Percentiles rank a stretch among this genome's conserved stretches.
These are phyloP conservation scores for Papiliotrema terrestris DNA, from an alignment of 1,284 basidiomycete species.

Conservation along the genomic window DNA sequence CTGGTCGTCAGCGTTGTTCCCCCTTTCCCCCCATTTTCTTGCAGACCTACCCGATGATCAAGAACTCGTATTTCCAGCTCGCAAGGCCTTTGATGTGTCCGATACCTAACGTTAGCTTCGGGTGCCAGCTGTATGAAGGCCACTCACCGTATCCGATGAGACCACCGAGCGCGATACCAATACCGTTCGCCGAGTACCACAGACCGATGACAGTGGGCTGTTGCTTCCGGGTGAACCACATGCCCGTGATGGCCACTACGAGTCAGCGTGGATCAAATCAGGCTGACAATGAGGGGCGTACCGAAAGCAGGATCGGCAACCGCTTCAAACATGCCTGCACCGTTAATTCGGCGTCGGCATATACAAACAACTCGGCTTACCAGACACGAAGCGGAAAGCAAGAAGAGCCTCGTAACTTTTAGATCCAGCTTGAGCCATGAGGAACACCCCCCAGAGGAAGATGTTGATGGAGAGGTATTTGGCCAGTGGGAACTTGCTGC, in stretches of 20 bases:
- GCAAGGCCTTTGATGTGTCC: constrained; percentile 37
- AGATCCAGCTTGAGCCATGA: constrained; percentile 50
- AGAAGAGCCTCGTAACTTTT: constrained; percentile 47
- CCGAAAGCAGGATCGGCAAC: constrained; percentile 38
- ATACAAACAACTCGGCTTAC: too few species aligned
- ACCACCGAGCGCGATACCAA: constrained; percentile 31
- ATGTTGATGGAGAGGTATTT: constrained; percentile 51
- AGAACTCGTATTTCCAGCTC: constrained; percentile 40
- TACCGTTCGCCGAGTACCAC: constrained; percentile 36
- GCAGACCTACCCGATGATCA: constrained; percentile 12
- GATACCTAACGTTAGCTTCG: constrained; percentile 8
- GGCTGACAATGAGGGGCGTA: neutral
- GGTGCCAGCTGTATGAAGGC: too few species aligned
- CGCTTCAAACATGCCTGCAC: constrained; percentile 45
- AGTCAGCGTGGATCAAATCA: neutral
- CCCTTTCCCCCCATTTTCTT: neutral
- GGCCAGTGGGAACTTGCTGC: constrained; percentile 44
- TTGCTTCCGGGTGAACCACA: constrained; percentile 29
- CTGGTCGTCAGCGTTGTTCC: constrained; percentile 4
- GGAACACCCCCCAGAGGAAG: constrained; percentile 50
- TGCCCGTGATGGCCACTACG: constrained; percentile 19
- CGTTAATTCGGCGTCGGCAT: too few species aligned
- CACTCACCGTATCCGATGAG: constrained; percentile 23
- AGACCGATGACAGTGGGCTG: constrained; percentile 30
- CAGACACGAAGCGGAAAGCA: constrained; percentile 45